Conservation (phyloP, 2,329 filamentous ascomycete genomes). For the Colletotrichum eremochloae region DNA sequence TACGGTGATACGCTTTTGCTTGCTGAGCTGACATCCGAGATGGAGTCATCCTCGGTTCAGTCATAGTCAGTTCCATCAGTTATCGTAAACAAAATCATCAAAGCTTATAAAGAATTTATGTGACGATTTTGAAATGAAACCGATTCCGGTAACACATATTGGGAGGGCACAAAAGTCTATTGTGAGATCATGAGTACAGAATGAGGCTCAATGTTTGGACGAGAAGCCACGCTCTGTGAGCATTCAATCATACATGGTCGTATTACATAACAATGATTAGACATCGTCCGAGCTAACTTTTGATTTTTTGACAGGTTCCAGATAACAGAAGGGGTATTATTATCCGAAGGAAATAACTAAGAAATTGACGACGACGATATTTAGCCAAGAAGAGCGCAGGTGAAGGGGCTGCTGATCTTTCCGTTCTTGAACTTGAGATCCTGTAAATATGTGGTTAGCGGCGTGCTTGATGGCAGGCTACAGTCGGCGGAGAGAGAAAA, state of each 20-base stretch:
- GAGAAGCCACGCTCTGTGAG: not conserved
- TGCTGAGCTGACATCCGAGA: not conserved
- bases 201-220: not conserved
- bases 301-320: not conserved
- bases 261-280: not conserved
- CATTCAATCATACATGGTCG: not conserved
- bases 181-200: not conserved
- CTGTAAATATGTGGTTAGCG: slow-evolving; percentile 15
- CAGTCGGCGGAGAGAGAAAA: too few species aligned
- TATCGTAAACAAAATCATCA: not conserved
- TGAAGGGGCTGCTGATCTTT: slow-evolving; percentile 41
- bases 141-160: too few species aligned
- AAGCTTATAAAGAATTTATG: too few species aligned
- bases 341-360: slow-evolving; percentile 6
- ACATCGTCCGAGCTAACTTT: not conserved
- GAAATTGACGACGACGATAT: not conserved
- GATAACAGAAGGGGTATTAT: slow-evolving; percentile 31
- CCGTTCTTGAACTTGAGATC: slow-evolving; percentile 39
- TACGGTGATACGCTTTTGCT: not conserved
- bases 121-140: too few species aligned
- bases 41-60: not conserved
- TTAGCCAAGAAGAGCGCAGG: slow-evolving; percentile 38
- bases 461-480: not conserved
- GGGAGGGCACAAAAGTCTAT: not conserved
- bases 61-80: not conserved